phyloP scores from a whole-genome alignment of 176 grass and related monocot genomes.

The Poa pratensis region DNA sequence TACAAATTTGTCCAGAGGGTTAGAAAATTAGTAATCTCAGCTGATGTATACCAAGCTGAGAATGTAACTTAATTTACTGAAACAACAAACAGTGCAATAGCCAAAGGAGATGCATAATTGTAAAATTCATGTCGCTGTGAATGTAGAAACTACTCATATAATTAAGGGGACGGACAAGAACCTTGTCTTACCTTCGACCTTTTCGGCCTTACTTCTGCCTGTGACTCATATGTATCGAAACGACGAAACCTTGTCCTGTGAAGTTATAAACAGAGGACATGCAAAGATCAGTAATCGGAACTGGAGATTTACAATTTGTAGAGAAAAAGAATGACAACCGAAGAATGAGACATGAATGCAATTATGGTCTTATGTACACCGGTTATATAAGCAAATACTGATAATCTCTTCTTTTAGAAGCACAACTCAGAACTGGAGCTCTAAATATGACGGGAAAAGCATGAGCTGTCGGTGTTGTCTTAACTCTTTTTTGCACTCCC shows the following conservation, averaged over 20 bases:
- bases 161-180: no score
- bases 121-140: not conserved
- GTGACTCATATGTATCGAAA: not conserved
- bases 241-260: not conserved
- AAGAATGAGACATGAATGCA: not conserved
- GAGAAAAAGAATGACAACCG: not conserved
- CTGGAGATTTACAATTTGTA: not conserved
- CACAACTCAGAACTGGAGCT: not conserved
- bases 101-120: not conserved
- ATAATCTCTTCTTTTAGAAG: not conserved
- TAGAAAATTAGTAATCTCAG: not conserved
- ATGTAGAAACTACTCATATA: not conserved
- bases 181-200: not conserved
- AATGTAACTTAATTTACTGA: not conserved
- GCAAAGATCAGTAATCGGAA: not conserved
- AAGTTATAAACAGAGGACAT: not conserved
- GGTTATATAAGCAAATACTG: not conserved
- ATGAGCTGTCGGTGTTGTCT: not conserved
- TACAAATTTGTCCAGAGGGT: not conserved
- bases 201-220: not conserved
- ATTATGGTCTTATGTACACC: not conserved
- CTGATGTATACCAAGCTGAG: not conserved
- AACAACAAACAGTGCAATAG: not conserved
- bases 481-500: not conserved
- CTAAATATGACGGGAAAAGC: not conserved